A percentile compares a stretch with the other conserved stretches of the same genome.
Conservation (phyloP, 2,329 filamentous ascomycete species). For the Alternaria solani region DNA sequence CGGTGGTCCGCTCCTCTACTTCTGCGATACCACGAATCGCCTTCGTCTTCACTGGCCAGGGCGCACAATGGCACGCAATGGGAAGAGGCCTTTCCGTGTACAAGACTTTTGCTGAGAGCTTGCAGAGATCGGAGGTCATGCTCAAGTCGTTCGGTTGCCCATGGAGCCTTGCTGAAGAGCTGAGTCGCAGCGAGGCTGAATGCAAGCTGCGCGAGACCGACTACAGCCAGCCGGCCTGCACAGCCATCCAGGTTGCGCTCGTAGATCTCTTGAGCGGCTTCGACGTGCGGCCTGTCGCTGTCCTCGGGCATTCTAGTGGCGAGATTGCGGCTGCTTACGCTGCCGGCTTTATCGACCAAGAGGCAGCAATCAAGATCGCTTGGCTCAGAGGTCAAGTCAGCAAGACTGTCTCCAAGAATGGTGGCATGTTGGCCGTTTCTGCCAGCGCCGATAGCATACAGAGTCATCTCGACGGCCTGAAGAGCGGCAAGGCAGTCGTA, state of each 20-base stretch:
- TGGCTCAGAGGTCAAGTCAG: constrained; percentile 12
- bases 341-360: constrained; percentile 5
- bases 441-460: constrained; percentile 1
- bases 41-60: constrained; percentile 46
- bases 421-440: constrained; percentile 13
- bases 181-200: constrained; percentile 4
- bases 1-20: constrained; percentile 11
- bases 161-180: constrained; percentile 10
- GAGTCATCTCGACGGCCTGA: not conserved
- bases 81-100: constrained; percentile 17
- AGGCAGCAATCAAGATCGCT: constrained; percentile 14
- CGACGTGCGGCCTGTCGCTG: constrained; percentile 16
- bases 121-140: constrained; percentile 13
- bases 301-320: constrained; percentile 32
- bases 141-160: constrained; percentile 13
- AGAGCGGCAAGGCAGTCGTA: constrained; percentile 6
- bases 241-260: constrained; percentile 30
- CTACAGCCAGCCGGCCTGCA: constrained; percentile 28
- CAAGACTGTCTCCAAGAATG: constrained; percentile 6
- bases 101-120: constrained; percentile 2
- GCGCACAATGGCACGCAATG: constrained; percentile 47
- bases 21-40: constrained; percentile 21
- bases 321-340: constrained; percentile 35
- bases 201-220: constrained; percentile 12
- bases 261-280: constrained; percentile 25